Percentiles rank a stretch among this genome's conserved stretches.
These are phyloP conservation scores for Neohortaea acidophila DNA, from an alignment of 495 filamentous ascomycete species.

Conservation along the genomic window DNA sequence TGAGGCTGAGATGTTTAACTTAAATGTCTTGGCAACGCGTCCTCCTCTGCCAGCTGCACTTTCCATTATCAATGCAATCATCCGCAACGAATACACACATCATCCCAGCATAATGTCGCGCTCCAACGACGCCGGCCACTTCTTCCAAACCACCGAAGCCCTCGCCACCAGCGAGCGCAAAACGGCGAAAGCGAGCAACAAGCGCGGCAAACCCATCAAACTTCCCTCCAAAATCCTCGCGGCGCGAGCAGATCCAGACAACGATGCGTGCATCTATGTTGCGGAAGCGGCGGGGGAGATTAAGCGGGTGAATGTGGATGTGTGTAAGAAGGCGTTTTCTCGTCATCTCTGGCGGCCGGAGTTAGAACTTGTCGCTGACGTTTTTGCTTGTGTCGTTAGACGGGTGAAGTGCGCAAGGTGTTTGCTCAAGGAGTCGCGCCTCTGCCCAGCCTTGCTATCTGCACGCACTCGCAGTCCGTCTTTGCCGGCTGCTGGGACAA, in stretches of 20 bases:
- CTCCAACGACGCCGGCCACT: conserved; percentile 53
- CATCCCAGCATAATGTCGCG: conserved; percentile 49
- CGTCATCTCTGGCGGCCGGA: background rate
- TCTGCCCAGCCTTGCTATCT: conserved; percentile 59
- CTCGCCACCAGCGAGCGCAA: conserved; percentile 57
- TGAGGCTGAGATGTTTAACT: too few relatives aligned
- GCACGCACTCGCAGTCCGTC: conserved; percentile 37
- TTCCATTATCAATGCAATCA: too few relatives aligned
- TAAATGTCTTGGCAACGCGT: too few relatives aligned
- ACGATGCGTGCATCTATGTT: conserved; percentile 47
- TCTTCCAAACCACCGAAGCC: conserved; percentile 81
- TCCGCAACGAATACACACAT: too few relatives aligned
- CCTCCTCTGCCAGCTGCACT: too few relatives aligned
- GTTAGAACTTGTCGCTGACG: background rate
- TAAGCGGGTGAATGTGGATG: conserved; percentile 56
- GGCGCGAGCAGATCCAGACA: conserved; percentile 50
- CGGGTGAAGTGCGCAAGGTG: conserved; percentile 26
- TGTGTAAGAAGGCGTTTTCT: conserved; percentile 34
- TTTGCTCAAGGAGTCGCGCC: conserved; percentile 67
- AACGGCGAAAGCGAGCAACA: conserved; percentile 67
- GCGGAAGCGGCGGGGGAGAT: conserved; percentile 72
- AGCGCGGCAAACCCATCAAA: conserved; percentile 62
- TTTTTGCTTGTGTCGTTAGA: conserved; percentile 6
- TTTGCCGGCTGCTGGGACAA: conserved; percentile 95
- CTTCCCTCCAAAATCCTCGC: conserved; percentile 78